A percentile compares a stretch with the other conserved stretches of the same genome.
Conservation (phyloP, 2,329 filamentous ascomycete species). For the Chaetomiaceae sp. region DNA sequence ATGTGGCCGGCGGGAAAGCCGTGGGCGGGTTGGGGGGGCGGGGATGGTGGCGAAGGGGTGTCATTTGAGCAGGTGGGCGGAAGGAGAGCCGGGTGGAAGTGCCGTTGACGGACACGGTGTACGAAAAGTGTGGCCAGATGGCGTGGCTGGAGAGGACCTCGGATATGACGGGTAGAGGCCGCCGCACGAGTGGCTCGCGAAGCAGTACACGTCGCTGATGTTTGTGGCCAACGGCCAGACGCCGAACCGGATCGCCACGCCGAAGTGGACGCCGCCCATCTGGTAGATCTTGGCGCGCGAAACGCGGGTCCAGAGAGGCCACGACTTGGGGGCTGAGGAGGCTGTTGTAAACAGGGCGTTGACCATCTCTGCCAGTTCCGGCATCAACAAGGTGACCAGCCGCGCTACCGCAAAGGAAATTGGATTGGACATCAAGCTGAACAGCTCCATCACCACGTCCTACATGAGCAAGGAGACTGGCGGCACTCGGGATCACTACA, state of each 20-base stretch:
- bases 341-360: background rate
- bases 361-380: too few relatives aligned
- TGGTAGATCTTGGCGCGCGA: slow-evolving; percentile 39
- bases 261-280: slow-evolving; percentile 48
- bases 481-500: too few relatives aligned
- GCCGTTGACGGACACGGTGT: slow-evolving; percentile 38
- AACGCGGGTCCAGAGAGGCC: slow-evolving; percentile 13
- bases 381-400: too few relatives aligned
- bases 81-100: slow-evolving; percentile 37
- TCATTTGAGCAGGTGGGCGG: slow-evolving; percentile 53
- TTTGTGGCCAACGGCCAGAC: background rate
- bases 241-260: slow-evolving; percentile 19
- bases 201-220: slow-evolving; percentile 31
- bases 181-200: slow-evolving; percentile 36
- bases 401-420: too few relatives aligned
- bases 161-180: slow-evolving; percentile 43
- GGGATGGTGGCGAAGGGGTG: slow-evolving; percentile 60
- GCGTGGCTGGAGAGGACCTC: slow-evolving; percentile 59
- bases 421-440: too few relatives aligned
- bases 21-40: slow-evolving; percentile 32
- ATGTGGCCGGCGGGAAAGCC: slow-evolving; percentile 54
- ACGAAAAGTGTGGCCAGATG: slow-evolving; percentile 55
- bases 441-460: too few relatives aligned
- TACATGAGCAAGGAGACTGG: too few relatives aligned
- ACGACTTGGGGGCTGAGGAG: background rate